phyloP scores from a whole-genome alignment of 2,329 filamentous ascomycete species.

The Lachnum nothofagi region DNA sequence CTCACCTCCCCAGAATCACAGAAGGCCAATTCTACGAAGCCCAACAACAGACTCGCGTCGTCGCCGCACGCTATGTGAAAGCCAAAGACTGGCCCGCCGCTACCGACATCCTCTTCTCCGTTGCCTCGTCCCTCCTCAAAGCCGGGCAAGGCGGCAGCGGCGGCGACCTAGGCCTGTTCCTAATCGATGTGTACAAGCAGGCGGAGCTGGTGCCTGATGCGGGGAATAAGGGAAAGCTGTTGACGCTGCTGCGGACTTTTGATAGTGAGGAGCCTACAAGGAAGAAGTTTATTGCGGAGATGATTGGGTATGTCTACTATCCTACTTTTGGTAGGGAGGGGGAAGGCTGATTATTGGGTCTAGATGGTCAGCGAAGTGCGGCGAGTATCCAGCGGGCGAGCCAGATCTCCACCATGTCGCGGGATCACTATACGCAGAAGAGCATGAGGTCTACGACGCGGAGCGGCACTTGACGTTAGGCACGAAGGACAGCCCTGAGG shows the following conservation, averaged over 20 bases:
- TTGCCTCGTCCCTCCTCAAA: slow-evolving; percentile 78
- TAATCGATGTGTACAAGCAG: slow-evolving; percentile 88
- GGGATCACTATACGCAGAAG: slow-evolving; percentile 83
- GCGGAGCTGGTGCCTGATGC: slow-evolving; percentile 73
- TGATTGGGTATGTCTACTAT: slow-evolving; percentile 56
- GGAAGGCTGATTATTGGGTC: slow-evolving; percentile 9
- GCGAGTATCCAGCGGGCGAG: slow-evolving; percentile 85
- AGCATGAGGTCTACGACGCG: slow-evolving; percentile 87
- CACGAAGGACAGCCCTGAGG: slow-evolving; percentile 78
- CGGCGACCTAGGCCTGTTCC: slow-evolving; percentile 79
- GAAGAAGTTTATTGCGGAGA: slow-evolving; percentile 86
- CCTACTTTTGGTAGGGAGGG: neutral
- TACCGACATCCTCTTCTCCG: slow-evolving; percentile 78
- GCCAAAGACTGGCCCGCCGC: slow-evolving; percentile 77
- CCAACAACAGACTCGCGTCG: slow-evolving; percentile 94
- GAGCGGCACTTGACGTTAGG: slow-evolving; percentile 85
- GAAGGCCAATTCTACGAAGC: slow-evolving; percentile 97
- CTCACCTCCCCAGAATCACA: slow-evolving; percentile 57
- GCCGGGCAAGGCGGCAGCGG: slow-evolving; percentile 92
- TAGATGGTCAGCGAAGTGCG: slow-evolving; percentile 79
- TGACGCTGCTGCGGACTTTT: slow-evolving; percentile 77
- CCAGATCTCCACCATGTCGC: slow-evolving; percentile 91
- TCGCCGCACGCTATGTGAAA: slow-evolving; percentile 91
- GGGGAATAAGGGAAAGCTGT: slow-evolving; percentile 66
- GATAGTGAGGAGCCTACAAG: slow-evolving; percentile 78